Percentiles rank a stretch among this genome's conserved stretches.
These are phyloP conservation scores for Rhodotorula kratochvilovae DNA, from an alignment of 768 basidiomycete species.

Conservation along the genomic window DNA sequence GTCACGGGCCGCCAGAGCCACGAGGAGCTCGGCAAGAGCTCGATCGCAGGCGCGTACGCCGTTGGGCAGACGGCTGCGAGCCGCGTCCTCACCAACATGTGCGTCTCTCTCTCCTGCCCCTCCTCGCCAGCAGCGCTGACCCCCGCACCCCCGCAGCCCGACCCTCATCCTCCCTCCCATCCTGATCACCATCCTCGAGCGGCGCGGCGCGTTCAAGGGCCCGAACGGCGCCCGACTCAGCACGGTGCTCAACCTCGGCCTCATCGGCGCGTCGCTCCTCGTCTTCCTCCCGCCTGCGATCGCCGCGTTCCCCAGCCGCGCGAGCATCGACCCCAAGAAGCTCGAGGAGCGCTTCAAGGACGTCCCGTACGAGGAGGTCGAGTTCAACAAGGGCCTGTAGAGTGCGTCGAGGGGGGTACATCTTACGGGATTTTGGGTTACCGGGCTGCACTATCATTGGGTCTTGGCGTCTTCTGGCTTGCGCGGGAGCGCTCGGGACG, in stretches of 20 bases:
- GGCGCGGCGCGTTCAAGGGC: constrained; percentile 46
- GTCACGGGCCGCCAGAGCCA: constrained; percentile 7
- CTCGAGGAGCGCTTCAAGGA: constrained; percentile 46
- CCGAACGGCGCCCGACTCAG: constrained; percentile 44
- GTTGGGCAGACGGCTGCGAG: constrained; percentile 50
- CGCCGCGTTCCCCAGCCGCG: constrained; percentile 50
- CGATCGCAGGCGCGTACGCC: constrained; percentile 48
- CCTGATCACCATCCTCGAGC: constrained; percentile 48
- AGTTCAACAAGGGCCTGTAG: constrained; percentile 51
- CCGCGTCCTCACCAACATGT: constrained; percentile 51
- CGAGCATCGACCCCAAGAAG: constrained; percentile 46
- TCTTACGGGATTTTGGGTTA: too few species aligned
- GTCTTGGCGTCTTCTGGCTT: too few species aligned
- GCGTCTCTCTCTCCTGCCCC: constrained; percentile 26
- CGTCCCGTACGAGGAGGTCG: constrained; percentile 43
- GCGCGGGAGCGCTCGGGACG: too few species aligned
- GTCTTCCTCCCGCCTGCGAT: constrained; percentile 51
- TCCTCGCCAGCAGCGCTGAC: background rate
- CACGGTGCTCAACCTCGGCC: constrained; percentile 46
- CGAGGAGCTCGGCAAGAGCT: constrained; percentile 48
- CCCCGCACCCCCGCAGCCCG: constrained; percentile 42
- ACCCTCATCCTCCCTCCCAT: constrained; percentile 51
- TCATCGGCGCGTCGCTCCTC: constrained; percentile 48
- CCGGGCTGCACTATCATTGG: too few species aligned
- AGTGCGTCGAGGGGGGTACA: background rate